Percentiles rank a stretch among this genome's conserved stretches.
These are phyloP conservation scores for Lactarius vividus DNA, from an alignment of 768 basidiomycete genomes.

Conservation along the genomic window DNA sequence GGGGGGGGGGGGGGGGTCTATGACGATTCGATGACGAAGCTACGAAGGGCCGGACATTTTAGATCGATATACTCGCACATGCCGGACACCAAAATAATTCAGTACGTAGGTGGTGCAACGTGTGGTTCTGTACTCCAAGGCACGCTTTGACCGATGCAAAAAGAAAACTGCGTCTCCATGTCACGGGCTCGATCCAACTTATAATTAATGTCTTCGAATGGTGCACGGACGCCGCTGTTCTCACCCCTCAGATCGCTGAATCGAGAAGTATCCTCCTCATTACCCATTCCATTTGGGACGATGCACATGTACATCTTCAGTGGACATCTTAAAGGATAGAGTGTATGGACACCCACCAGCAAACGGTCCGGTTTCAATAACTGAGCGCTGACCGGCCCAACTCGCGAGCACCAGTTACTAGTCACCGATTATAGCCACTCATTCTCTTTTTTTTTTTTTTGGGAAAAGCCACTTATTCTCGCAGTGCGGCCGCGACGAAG, in stretches of 20 bases:
- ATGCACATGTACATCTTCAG: background rate
- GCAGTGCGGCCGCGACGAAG: background rate
- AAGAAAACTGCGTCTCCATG: background rate
- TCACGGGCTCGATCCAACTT: too few species aligned
- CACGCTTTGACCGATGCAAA: background rate
- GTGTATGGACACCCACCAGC: too few species aligned
- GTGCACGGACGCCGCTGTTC: background rate
- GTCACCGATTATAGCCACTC: background rate
- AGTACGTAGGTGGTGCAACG: too few species aligned
- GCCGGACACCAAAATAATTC: background rate
- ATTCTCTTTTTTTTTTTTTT: too few species aligned
- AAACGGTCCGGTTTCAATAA: too few species aligned
- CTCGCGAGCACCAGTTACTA: too few species aligned
- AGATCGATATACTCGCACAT: background rate
- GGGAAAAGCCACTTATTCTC: too few species aligned
- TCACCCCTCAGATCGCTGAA: background rate
- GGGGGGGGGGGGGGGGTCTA: background rate
- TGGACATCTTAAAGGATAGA: too few species aligned
- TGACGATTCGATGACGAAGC: too few species aligned
- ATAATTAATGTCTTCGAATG: too few species aligned
- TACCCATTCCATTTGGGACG: background rate
- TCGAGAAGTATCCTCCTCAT: background rate
- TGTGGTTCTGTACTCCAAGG: background rate
- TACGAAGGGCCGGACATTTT: background rate
- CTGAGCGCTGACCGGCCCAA: too few species aligned